These are phyloP conservation scores for Candida wancherniae DNA, from an alignment of 805 yeast genomes.

Conservation along the genomic window DNA sequence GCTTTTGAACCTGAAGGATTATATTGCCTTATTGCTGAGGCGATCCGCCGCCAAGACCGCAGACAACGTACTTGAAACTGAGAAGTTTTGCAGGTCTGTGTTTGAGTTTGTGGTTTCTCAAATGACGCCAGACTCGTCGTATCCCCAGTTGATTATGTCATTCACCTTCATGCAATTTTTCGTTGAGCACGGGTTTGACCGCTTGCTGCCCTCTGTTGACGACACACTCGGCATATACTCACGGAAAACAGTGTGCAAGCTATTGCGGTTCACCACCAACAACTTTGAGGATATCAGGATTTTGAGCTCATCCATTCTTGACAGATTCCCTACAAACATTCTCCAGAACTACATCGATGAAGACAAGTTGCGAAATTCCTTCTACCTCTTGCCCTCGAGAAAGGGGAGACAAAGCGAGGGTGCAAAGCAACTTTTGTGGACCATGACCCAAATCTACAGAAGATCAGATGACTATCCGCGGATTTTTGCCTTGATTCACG, in stretches of 20 bases:
- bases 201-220: too few relatives aligned
- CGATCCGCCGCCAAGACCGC: constrained; percentile 8
- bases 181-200: constrained; percentile 31
- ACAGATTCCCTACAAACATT: constrained; percentile 7
- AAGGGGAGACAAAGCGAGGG: constrained; percentile 69
- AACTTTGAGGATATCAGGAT: constrained; percentile 73
- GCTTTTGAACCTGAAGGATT: constrained; percentile 61
- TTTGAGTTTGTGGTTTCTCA: constrained; percentile 56
- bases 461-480: constrained; percentile 1
- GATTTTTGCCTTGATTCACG: constrained; percentile 7
- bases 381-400: constrained; percentile 30
- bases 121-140: constrained; percentile 47
- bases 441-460: constrained; percentile 30
- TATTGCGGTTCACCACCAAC: constrained; percentile 60
- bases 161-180: constrained; percentile 46
- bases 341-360: constrained; percentile 1
- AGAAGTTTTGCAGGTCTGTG: constrained; percentile 21
- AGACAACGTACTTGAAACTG: constrained; percentile 1
- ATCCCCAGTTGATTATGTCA: constrained; percentile 27
- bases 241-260: constrained; percentile 29
- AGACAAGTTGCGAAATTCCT: constrained; percentile 5
- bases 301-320: constrained; percentile 8
- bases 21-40: constrained; percentile 36
- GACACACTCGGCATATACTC: constrained; percentile 11
- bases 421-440: constrained; percentile 65